These are phyloP conservation scores for Endocalyx cinctus DNA, from an alignment of 2,329 filamentous ascomycete species.

Conservation along the genomic window DNA sequence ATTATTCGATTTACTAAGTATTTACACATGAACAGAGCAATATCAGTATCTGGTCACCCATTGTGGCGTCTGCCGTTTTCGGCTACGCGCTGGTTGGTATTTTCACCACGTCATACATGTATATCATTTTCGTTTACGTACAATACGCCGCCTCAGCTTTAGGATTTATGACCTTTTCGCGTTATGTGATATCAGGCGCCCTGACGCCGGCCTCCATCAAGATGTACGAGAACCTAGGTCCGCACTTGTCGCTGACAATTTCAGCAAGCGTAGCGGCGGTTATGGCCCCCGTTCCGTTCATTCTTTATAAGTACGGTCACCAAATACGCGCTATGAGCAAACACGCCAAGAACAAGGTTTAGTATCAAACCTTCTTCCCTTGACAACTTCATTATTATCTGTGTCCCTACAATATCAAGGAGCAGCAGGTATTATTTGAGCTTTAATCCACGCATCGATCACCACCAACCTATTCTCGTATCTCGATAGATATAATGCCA, in stretches of 20 bases:
- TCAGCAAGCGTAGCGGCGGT: constrained; percentile 31
- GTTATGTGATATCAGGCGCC: constrained; percentile 34
- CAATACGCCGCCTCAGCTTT: constrained; percentile 36
- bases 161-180: constrained; percentile 36
- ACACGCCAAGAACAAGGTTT: constrained; percentile 15
- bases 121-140: constrained; percentile 41
- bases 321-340: constrained; percentile 26
- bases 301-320: constrained; percentile 35
- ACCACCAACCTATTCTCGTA: too few relatives aligned
- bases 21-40: not conserved
- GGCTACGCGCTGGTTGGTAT: constrained; percentile 38
- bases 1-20: too few relatives aligned
- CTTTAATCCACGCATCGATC: too few relatives aligned
- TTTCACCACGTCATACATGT: constrained; percentile 41
- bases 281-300: constrained; percentile 39
- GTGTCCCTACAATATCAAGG: too few relatives aligned
- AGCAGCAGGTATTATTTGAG: too few relatives aligned
- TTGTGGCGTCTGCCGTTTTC: constrained; percentile 33
- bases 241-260: constrained; percentile 35
- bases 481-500: too few relatives aligned
- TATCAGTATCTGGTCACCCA: constrained; percentile 33
- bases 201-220: constrained; percentile 25
- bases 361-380: too few relatives aligned
- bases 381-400: too few relatives aligned
- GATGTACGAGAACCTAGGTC: constrained; percentile 34